These are phyloP conservation scores for Pichia sp. DNA, from an alignment of 1,139 yeast species.

Conservation along the genomic window DNA sequence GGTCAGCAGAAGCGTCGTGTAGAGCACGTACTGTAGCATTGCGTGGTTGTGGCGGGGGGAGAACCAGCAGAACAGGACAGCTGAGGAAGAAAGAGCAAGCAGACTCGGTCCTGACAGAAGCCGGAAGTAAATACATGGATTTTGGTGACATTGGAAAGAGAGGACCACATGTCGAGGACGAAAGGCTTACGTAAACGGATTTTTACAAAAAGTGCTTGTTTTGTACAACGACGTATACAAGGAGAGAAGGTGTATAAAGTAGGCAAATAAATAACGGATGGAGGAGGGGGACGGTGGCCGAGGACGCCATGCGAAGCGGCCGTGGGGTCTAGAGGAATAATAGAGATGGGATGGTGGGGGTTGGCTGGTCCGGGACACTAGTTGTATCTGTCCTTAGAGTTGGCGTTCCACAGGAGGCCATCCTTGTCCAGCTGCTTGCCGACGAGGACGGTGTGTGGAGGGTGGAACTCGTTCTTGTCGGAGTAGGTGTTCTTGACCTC, in stretches of 20 bases:
- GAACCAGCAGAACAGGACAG: no score
- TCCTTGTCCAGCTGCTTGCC: conserved; percentile 33
- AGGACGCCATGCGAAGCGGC: not conserved
- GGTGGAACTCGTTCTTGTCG: conserved; percentile 31
- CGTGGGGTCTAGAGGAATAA: not conserved
- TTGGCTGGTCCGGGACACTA: not conserved
- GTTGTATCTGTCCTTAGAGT: conserved; percentile 29
- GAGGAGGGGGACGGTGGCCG: not conserved
- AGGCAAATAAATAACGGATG: conserved; percentile 6
- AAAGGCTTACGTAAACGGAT: no score
- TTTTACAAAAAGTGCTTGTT: no score
- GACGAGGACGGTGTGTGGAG: conserved; percentile 32
- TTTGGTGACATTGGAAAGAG: no score
- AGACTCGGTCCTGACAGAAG: no score
- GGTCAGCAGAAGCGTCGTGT: conserved; percentile 29
- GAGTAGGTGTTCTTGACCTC: conserved; percentile 41
- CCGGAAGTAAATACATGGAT: no score
- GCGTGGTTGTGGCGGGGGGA: no score
- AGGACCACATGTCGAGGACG: no score
- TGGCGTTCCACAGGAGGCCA: conserved; percentile 27
- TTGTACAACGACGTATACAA: not conserved
- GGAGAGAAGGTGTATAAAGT: not conserved
- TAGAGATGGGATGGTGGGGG: not conserved
- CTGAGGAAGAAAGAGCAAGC: no score
- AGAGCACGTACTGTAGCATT: conserved; percentile 12